Evolutionary conservation across 164 flowering plant species (phyloP), one percentile per base, ranked within the genome.

Genomic region (Tetracentron sinense): DNA sequence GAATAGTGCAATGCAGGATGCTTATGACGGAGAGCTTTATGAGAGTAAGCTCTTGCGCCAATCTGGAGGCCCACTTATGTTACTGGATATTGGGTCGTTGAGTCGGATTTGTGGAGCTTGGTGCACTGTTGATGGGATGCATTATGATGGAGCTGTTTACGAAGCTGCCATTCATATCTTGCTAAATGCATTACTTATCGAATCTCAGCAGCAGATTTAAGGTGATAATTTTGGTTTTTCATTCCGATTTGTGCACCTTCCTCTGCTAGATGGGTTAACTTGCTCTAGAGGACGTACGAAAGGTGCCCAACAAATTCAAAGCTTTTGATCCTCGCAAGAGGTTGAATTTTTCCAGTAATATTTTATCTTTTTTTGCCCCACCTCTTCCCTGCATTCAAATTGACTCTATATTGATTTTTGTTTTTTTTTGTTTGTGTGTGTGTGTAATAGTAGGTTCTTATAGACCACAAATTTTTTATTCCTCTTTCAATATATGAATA

Each of bases 51-150:
- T 94, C 11, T 74, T 90, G 73, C 82, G 81, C 22, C 78, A 72
- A 60, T 69, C 73, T 7, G 86, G 87, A 21, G 97, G 98, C 4
- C 93, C 96, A 0, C 69, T 90, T 25, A 56, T 86, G 42, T 72
- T 89, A 62, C 69, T 92, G 64, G 90, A 95, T 75, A 72, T 89
- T 22, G 65, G 64, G 63, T 71, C 79, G 0, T 74, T 89, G 75
- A 88, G 83, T 76, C 71, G 72, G 69, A 80, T 71, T 21, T 94
- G 99, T 74, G 97, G 97, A 17, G 30, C 59, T 15, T 61, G 19
- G 15, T 94, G 99, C 76, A 84, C 99, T 17, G 70, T 38, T 26
- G 97, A 94, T 76, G 99, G 99, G 53, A 89, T 94, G 96, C 99
- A 94, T 69, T 94, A 94, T 65, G 77, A 83, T 68, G 73, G 26